Evolutionary conservation across 2,329 filamentous ascomycete genomes (phyloP), one percentile per base, ranked within the genome.

Genomic region (Hortaea sp.): DNA sequence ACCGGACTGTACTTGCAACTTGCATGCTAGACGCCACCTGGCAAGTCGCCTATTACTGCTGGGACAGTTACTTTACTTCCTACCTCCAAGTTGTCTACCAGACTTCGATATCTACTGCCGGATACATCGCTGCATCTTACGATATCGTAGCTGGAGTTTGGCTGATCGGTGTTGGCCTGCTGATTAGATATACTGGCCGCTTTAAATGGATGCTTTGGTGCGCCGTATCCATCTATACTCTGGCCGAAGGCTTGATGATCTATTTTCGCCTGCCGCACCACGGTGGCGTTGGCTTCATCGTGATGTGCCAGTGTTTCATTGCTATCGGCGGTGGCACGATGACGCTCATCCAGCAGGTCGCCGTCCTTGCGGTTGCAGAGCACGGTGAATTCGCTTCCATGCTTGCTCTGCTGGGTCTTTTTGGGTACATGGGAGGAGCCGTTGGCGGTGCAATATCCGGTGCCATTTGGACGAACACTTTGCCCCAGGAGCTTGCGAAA

Each of bases 261-360:
- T 42, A 57, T 29, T 62, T 60, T 46, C 51, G 59, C 20, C 49
- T 48, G 31, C 53, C 56, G 7, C 61, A 66, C 31, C 60, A 58
- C 6, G 59, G 66, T 34, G 27, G 20, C 20, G 66, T 76, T 29
- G 63, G 68, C 30, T 74, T 69, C 59, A 56, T 76, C 5, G 59
- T 76, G 41, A 69, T 75, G 66, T 73, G 71, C 45, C 73, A 76
- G 54, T 68, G 77, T 42, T 67, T 77, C 47, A 71, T 76, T 41
- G 73, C 74, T 10, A 66, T 75, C 42, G 20, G 69, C 67, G 9
- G 74, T 73, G n/a, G 70, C 69, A 46, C 72, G 72, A 27, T 42
- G 55, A 20, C 20, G 20, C 20, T 20, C 20, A 20, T 20, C 20
- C 20, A 20, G 4, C 20, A 20, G 20, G 20, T 20, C 20, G 20